Evolutionary conservation across 495 filamentous ascomycete genomes (phyloP), one percentile per base, ranked within the genome.

Genomic region (Penicillium crystallinum): DNA sequence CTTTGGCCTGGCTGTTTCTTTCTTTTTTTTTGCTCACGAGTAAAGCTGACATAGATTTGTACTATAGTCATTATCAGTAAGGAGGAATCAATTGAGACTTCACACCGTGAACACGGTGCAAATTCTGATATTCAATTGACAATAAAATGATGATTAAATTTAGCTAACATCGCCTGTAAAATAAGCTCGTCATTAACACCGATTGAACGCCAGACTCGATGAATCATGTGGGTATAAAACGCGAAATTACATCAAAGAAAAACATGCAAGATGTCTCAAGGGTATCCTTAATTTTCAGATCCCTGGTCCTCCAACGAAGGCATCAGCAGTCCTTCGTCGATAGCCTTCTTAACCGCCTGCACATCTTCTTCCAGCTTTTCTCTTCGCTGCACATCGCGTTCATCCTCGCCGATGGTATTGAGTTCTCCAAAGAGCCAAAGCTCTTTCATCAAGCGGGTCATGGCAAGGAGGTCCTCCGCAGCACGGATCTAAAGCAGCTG

Each of bases 401-500:
- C 66, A 36, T 74, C 64, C 58, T 77, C 75, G 17, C 79, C 80
- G 8, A 87, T 62, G 0, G 83, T 85, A 19, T 87, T 70, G n/a
- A 89, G 71, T 52, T 83, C 78, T 14, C 86, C 86, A 58, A 86
- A 87, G 21, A 88, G 70, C 86, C 86, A 89, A n/a, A 80, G 75
- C 58, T 89, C 86, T 65, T 89, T 87, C 71, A 89, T 70, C 6
- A 73, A 68, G 12, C 85, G 77, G 29, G 79, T 85, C 12, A 89
- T 61, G 10, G 76, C 71, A 33, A 87, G 71, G 18, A 86, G 64
- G 45, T 89, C 84, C 66, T 89, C 86, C 9, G 80, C 80, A 11
- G 82, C 77, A 38, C 81, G 81, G 58, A 86, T 74, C 84, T 87
- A n/a, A 25, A 33, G 33, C 21, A 25, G 21, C 21, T 11, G 10